Base-by-base conservation (phyloP, 108 stramenopile species). In the Hondaea fermentalgiana region DNA sequence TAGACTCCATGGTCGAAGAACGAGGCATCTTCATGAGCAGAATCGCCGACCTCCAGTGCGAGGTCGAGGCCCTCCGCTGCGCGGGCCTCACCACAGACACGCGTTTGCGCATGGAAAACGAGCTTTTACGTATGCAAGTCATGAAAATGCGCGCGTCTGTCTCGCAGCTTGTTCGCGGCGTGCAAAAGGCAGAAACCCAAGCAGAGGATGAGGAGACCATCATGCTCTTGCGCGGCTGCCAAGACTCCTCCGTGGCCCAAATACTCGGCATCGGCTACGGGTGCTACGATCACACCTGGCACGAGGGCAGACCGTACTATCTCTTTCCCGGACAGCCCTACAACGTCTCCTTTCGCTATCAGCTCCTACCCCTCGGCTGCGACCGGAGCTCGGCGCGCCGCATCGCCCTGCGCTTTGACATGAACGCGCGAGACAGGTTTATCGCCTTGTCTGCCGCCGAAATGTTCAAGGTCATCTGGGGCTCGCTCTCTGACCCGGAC, bases 321-420 rank as follows among this genome's bases (percentile, higher is more conserved):
- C 64, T 69, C 25, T 69, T 69, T 69, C 64, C 64, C 8, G 17
- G 25, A 10, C 10, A 14, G 25, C 5, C 64, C 10, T 69, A 69
- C 64, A 16, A 14, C 8, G 25, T 69, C 8, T 12, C 35, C 64
- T 69, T 69, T 17, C 76, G 76, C n/a, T 83, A 83, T 45, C 76
- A 83, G 76, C 76, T 83, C 19, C 76, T 83, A 8, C 76, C 76
- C 6, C 51, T 83, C 49, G 76, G 76, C 45, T 83, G 76, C 51
- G 45, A 47, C n/a, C 45, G 51, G 1, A 1, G 12, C 45, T 47
- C 45, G n/a, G 76, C 51, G 51, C 76, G 76, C 28, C 76, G 76
- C 28, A 45, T 83, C n/a, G 51, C n/a, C 25, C n/a, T 83, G 49
- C 45, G 76, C 49, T 53, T 83, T 23, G 76, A 83, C 51, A 53